Evolutionary conservation across 2,329 filamentous ascomycete genomes (phyloP).

Genomic region (Xylariomycetidae sp.): DNA sequence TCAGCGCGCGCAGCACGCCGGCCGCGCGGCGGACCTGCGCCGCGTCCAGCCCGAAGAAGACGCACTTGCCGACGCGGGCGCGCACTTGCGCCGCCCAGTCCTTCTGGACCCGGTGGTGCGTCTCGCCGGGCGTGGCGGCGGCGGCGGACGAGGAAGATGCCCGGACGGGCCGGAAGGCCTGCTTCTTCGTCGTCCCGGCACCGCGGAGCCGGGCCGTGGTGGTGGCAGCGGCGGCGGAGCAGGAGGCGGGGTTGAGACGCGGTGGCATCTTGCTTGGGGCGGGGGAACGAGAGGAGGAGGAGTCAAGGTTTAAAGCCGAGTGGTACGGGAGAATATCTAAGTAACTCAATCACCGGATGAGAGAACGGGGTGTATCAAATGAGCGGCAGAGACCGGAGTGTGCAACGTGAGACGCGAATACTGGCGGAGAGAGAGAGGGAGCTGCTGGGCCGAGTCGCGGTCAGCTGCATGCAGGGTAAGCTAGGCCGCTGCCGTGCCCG

Average conservation of each 20-base stretch:
- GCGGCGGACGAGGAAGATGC: slow-evolving; percentile 5
- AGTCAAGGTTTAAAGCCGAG: slow-evolving; percentile 2
- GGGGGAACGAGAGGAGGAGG: slow-evolving; percentile 4
- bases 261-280: too few species aligned
- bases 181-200: too few species aligned
- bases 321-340: background rate
- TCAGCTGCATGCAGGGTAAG: too few species aligned
- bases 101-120: too few species aligned
- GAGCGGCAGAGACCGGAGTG: too few species aligned
- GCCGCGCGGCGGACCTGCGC: slow-evolving; percentile 53
- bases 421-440: too few species aligned
- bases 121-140: slow-evolving; percentile 38
- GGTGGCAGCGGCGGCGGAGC: slow-evolving; percentile 10
- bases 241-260: slow-evolving; percentile 2
- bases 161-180: too few species aligned
- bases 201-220: slow-evolving; percentile 15
- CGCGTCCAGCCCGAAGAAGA: slow-evolving; percentile 63
- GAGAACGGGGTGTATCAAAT: too few species aligned
- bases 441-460: too few species aligned
- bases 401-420: too few species aligned
- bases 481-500: too few species aligned
- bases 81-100: slow-evolving; percentile 70
- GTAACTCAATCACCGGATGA: too few species aligned
- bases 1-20: slow-evolving; percentile 52
- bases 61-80: slow-evolving; percentile 63